Percentiles rank a stretch among this genome's conserved stretches.
Evolutionary conservation across 1,284 basidiomycete species (phyloP).

Genomic region (Hymenochaete sp.): DNA sequence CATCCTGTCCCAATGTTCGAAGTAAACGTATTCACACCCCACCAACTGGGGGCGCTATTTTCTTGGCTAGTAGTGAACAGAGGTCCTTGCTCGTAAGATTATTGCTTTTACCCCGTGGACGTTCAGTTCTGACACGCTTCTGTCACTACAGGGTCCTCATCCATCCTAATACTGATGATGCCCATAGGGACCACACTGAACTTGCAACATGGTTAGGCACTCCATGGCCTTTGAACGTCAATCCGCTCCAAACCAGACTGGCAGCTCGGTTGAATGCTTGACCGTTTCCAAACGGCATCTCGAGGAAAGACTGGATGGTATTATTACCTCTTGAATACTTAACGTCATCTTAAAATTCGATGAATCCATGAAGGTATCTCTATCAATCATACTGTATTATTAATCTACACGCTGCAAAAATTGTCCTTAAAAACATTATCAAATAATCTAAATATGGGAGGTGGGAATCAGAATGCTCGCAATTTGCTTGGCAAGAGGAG

Average conservation of each 20-base stretch:
- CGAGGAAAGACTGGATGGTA: background rate
- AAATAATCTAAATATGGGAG: background rate
- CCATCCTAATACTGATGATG: slow-evolving; percentile 63
- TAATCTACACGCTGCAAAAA: too few species aligned
- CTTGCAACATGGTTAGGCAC: slow-evolving; percentile 62
- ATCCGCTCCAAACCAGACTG: slow-evolving; percentile 19
- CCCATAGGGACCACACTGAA: slow-evolving; percentile 54
- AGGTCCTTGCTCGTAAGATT: slow-evolving; percentile 55
- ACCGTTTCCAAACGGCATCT: background rate
- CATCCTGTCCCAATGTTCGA: slow-evolving; percentile 66
- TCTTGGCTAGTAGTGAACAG: slow-evolving; percentile 57
- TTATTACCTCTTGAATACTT: background rate
- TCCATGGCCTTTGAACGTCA: slow-evolving; percentile 45
- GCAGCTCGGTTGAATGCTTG: slow-evolving; percentile 1
- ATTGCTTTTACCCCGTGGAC: background rate
- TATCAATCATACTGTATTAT: background rate
- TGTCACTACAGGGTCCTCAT: slow-evolving; percentile 46
- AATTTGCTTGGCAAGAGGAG: slow-evolving; percentile 44
- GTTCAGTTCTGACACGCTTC: slow-evolving; percentile 4
- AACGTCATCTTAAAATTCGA: background rate
- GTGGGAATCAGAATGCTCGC: slow-evolving; percentile 30
- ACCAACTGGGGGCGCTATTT: slow-evolving; percentile 57
- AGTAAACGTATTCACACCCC: slow-evolving; percentile 57
- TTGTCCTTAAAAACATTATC: background rate
- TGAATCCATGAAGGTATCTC: background rate